Percentiles rank a stretch among this genome's conserved stretches.
These are phyloP conservation scores for Epichloe gansuensis DNA, from an alignment of 2,329 filamentous ascomycete species.

Conservation along the genomic window DNA sequence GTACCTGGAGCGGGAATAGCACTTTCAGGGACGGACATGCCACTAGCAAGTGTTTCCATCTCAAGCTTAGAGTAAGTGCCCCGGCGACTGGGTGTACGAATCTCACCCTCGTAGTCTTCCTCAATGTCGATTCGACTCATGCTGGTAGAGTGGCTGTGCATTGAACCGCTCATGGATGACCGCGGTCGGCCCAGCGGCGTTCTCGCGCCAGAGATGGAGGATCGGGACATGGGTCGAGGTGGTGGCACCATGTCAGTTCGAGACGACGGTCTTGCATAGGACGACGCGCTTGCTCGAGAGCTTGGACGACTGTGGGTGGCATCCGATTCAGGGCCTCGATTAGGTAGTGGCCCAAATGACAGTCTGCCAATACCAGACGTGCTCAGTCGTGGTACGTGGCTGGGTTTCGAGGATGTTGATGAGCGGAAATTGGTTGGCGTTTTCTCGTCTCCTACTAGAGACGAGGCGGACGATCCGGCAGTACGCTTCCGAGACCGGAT, in stretches of 20 bases:
- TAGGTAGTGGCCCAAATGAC: constrained; percentile 50
- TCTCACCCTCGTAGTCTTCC: constrained; percentile 25
- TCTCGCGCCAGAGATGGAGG: constrained; percentile 45
- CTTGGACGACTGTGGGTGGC: constrained; percentile 50
- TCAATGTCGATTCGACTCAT: constrained; percentile 41
- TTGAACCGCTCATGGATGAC: constrained; percentile 55
- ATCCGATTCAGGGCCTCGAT: constrained; percentile 35
- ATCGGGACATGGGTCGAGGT: constrained; percentile 51
- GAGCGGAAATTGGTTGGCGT: constrained; percentile 30
- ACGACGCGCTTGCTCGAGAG: constrained; percentile 54
- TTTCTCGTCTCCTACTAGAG: constrained; percentile 36
- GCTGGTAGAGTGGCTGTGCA: constrained; percentile 45
- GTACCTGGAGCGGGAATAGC: constrained; percentile 32
- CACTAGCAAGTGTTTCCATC: constrained; percentile 23
- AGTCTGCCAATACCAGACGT: constrained; percentile 49
- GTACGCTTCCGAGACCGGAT: constrained; percentile 59
- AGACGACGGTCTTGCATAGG: constrained; percentile 40
- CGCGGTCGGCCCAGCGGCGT: constrained; percentile 58
- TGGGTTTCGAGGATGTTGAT: constrained; percentile 26
- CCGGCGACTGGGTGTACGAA: constrained; percentile 41
- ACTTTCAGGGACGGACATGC: constrained; percentile 29
- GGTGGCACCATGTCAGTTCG: constrained; percentile 39
- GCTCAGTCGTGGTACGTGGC: constrained; percentile 46
- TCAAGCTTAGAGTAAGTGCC: constrained; percentile 40
- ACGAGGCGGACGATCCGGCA: constrained; percentile 41